A percentile compares a stretch with the other conserved stretches of the same genome.
Conservation (phyloP, 2,329 filamentous ascomycete genomes). For the Hypoxylon sp. region DNA sequence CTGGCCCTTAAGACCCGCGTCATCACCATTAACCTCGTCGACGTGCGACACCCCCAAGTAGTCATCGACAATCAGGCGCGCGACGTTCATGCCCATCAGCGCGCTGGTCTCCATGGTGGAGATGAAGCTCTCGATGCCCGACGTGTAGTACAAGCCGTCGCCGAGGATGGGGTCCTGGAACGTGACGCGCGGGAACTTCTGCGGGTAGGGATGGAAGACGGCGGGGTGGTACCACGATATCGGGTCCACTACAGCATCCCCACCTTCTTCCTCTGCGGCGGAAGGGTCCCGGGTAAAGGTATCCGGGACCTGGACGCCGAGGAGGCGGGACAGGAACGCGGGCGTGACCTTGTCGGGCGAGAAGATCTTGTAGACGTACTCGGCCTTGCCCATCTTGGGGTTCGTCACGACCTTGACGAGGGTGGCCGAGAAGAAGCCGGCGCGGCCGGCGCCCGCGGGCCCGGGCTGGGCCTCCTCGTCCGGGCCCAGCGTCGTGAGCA, state of each 20-base stretch:
- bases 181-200: constrained; percentile 81
- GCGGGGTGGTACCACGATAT: constrained; percentile 82
- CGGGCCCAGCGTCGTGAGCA: constrained; percentile 82
- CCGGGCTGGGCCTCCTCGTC: constrained; percentile 61
- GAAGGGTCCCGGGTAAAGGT: constrained; percentile 43
- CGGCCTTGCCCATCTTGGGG: constrained; percentile 59
- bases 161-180: constrained; percentile 83
- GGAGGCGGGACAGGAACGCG: constrained; percentile 60
- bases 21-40: constrained; percentile 8
- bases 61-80: constrained; percentile 72
- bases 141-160: constrained; percentile 73
- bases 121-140: constrained; percentile 89
- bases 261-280: constrained; percentile 22
- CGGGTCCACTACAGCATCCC: constrained; percentile 50
- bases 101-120: constrained; percentile 97
- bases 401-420: constrained; percentile 72
- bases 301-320: constrained; percentile 58
- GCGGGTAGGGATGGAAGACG: constrained; percentile 85
- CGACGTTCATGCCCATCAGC: constrained; percentile 88
- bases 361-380: constrained; percentile 73
- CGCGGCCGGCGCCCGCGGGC: constrained; percentile 69
- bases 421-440: constrained; percentile 87
- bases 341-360: constrained; percentile 62
- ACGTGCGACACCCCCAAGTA: constrained; percentile 42
- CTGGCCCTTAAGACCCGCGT: not conserved